Evolutionary conservation across 768 basidiomycete genomes (phyloP).

Genomic region (Rhodotorula kratochvilovae): DNA sequence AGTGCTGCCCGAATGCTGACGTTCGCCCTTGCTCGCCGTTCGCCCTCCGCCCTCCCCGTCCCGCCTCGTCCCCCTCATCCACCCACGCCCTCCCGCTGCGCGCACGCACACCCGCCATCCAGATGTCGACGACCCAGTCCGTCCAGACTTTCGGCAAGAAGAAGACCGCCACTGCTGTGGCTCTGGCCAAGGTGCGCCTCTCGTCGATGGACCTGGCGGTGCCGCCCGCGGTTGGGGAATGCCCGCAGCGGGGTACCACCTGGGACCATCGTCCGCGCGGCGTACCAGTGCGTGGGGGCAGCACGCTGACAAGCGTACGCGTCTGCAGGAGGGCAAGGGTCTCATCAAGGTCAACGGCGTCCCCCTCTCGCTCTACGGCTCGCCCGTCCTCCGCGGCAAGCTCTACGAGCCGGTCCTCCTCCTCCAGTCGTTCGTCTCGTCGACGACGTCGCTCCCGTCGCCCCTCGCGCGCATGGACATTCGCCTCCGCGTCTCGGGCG

Average conservation of each 20-base stretch:
- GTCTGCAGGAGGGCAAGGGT: constrained; percentile 62
- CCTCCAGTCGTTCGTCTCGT: constrained; percentile 48
- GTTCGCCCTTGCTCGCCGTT: neutral
- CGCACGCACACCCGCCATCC: neutral
- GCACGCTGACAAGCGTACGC: neutral
- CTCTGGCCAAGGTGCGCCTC: constrained; percentile 73
- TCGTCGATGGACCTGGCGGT: neutral
- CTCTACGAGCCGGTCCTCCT: constrained; percentile 87
- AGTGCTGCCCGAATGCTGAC: neutral
- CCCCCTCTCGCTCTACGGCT: constrained; percentile 90
- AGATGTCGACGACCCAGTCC: constrained; percentile 44
- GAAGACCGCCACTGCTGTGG: constrained; percentile 99
- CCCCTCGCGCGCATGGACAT: constrained; percentile 84
- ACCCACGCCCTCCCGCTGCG: too few relatives aligned
- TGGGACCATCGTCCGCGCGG: too few relatives aligned
- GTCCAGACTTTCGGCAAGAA: constrained; percentile 99
- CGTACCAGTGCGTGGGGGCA: too few relatives aligned
- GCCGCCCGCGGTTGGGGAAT: too few relatives aligned
- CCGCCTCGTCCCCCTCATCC: neutral
- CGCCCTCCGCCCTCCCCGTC: neutral
- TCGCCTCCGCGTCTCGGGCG: constrained; percentile 95
- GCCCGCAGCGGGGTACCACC: too few relatives aligned
- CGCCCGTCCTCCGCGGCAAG: constrained; percentile 94
- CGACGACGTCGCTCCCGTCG: constrained; percentile 61
- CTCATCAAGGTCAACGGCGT: constrained; percentile 94